A percentile compares a stretch with the other conserved stretches of the same genome.
Conservation (phyloP, 768 basidiomycete genomes). For the Lanmaoa rubissima region DNA sequence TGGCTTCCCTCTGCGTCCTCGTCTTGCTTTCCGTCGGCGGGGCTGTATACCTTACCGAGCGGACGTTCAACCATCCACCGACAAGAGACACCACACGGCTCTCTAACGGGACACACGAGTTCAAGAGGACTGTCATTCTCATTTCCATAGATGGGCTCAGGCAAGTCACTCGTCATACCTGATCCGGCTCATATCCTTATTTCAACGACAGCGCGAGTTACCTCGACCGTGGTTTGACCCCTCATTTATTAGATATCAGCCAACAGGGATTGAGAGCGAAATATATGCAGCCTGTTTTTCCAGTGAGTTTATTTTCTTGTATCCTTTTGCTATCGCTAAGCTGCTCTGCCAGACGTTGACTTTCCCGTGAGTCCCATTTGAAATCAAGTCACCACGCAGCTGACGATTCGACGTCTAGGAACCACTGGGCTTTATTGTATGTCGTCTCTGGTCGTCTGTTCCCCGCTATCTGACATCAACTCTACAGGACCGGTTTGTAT, state of each 20-base stretch:
- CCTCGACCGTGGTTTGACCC: conserved; percentile 80
- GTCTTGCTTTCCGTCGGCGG: conserved; percentile 15
- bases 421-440: conserved; percentile 88
- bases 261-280: conserved; percentile 85
- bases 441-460: conserved; percentile 11
- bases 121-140: conserved; percentile 76
- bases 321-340: background rate
- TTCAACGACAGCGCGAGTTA: conserved; percentile 67
- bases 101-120: conserved; percentile 83
- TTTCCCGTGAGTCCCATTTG: conserved; percentile 66
- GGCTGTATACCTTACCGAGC: conserved; percentile 6
- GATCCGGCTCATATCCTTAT: conserved; percentile 1
- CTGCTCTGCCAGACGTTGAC: conserved; percentile 63
- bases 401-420: conserved; percentile 43
- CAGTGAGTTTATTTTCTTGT: conserved; percentile 52
- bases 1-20: conserved; percentile 14
- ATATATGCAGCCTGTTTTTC: conserved; percentile 84
- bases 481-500: conserved; percentile 77
- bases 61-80: background rate
- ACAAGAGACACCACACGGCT: conserved; percentile 32
- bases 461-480: background rate
- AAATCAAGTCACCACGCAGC: background rate
- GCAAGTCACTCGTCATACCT: conserved; percentile 35
- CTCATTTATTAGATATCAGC: conserved; percentile 77
- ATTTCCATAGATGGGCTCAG: conserved; percentile 87